Base-by-base conservation (phyloP, 192 early-diverging fungal species). In the Dissophora ornata region DNA sequence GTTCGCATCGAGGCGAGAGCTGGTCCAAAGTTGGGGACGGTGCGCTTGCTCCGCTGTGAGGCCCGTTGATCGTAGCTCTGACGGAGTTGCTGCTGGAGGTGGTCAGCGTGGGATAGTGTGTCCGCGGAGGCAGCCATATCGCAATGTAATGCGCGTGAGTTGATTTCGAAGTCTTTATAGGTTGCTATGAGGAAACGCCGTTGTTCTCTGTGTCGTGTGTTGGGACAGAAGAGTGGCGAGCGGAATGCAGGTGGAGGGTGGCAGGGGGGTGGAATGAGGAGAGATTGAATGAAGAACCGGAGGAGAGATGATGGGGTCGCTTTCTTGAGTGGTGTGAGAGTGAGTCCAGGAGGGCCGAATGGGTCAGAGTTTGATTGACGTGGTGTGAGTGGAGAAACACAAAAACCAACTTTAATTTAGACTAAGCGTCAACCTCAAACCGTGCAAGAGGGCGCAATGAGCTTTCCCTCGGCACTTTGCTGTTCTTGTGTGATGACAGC, bases 1-100 rank as follows among this genome's bases (percentile, higher is more conserved):
- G 50, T 38, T 18, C 52, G 58, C 40, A 71, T 9, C n/a, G 68
- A 71, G 32, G 40, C 40, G 7, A 71, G 50, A 42, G 32, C 32
- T 18, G 51, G 11, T 3, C 36, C 53, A 18, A 54, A 45, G 38
- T 13, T 46, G 25, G 62, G 51, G 24, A 65, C 26, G 1, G 51
- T 15, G 1, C 64, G 41, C 22, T 57, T 67, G 45, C 45, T 34
- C 33, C 45, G 19, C 3, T 32, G 54, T 3, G 52, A 28, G 16
- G 29, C 24, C 24, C 24, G 61, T 4, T 49, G 19, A 32, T 25
- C 24, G 6, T 54, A 51, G 0, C 38, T 10, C 36, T 61, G 50
- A n/a, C 44, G 18, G 9, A 21, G 46, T 2, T 45, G 49, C 1
- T 29, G 21, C 18, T 52, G 22, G 15, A 22, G 36, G 61, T 54